Evolutionary conservation across 306 rosid genomes (phyloP).

Genomic region (Prinsepia uniflora): DNA sequence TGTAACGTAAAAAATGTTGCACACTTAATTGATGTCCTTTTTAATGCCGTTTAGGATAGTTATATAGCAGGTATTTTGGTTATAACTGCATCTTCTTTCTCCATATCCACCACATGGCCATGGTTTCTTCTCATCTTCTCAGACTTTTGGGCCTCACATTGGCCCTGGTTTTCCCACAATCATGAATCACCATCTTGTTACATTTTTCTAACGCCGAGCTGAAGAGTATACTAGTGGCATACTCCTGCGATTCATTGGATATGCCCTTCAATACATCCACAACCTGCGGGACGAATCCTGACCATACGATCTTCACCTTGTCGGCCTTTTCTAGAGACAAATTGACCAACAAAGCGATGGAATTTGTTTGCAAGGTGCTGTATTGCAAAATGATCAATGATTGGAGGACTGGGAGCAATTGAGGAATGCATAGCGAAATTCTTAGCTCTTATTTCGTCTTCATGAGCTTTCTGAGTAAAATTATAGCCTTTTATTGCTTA

Average conservation of each 20-base stretch:
- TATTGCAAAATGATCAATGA: constrained; percentile 47
- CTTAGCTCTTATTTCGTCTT: constrained; percentile 51
- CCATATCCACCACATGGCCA: too few relatives aligned
- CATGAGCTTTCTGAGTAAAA: constrained; percentile 55
- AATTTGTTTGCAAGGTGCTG: constrained; percentile 59
- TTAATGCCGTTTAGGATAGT: too few relatives aligned
- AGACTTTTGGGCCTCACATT: too few relatives aligned
- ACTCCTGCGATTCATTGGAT: constrained; percentile 70
- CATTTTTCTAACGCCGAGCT: constrained; percentile 74
- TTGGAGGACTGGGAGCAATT: constrained; percentile 41
- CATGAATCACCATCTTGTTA: constrained; percentile 71
- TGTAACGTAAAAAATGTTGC: too few relatives aligned
- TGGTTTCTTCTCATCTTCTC: too few relatives aligned
- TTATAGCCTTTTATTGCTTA: constrained; percentile 68
- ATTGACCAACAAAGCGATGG: constrained; percentile 73
- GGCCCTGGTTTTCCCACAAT: too few relatives aligned
- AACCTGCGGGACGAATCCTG: constrained; percentile 60
- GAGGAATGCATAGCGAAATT: constrained; percentile 53
- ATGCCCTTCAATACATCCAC: constrained; percentile 67
- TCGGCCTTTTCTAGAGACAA: constrained; percentile 75
- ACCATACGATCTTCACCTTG: constrained; percentile 80
- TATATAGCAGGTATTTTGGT: too few relatives aligned
- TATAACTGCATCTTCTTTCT: too few relatives aligned
- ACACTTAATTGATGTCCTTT: too few relatives aligned
- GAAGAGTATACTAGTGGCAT: constrained; percentile 85